Base-by-base conservation (phyloP, 1,284 basidiomycete species). In the Pulveroboletus sp. region DNA sequence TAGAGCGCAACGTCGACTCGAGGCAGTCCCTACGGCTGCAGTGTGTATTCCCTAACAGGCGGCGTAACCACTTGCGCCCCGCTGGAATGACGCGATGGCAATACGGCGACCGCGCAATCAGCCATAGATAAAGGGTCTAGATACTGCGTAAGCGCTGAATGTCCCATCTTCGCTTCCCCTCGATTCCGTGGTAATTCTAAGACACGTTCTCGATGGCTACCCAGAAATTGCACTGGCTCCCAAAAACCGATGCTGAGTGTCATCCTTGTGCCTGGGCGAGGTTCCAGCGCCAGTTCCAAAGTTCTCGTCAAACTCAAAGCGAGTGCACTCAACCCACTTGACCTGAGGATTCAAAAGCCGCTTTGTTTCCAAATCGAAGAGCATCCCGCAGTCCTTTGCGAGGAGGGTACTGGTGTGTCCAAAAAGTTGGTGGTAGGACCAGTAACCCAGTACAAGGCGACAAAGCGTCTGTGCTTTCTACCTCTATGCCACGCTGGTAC, bases 161-260 rank as follows among this genome's bases (percentile, higher is more conserved):
- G 20, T 18, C 4, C 28, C 14, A 11, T 31, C 28, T 14, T 9
- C 28, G 8, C 9, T 36, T 36, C 15, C 9, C 22, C 11, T 5
- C 11, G 11, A 51, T 12, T 20, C 18, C n/a, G 9, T 15, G n/a
- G 24, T 4, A 49, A 33, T 7, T 4, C 18, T 6, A 24, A 22
- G 18, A 52, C 12, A 28, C 22, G 6, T n/a, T 20, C 29, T 7
- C n/a, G 2, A 61, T 61, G 40, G 20, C 43, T 28, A 54, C 33
- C 20, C 65, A 71, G 51, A 62, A 58, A 43, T 60, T 44, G 4
- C 63, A 67, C 14, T 69, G 65, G 62, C 62, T 63, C 18, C 48
- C 52, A 20, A 46, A 52, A 20, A 33, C 61, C 15, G 56, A 52
- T 20, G 62, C 54, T 7, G 24, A 60, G n/a, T 57, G 68, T 25